Evolutionary conservation across 495 filamentous ascomycete genomes (phyloP).

Genomic region (Lentithecium fluviatile): DNA sequence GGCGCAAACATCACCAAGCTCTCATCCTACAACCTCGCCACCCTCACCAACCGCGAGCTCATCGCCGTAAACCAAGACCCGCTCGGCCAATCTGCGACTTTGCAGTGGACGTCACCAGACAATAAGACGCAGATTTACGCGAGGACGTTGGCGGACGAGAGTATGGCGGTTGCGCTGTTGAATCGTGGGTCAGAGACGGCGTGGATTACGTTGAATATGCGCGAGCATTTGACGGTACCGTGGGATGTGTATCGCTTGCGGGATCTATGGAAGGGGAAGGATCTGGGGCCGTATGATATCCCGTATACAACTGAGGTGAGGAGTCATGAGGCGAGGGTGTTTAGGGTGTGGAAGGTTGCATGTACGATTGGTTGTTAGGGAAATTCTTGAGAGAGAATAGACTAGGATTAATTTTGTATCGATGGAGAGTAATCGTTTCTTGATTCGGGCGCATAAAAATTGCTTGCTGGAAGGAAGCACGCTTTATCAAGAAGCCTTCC

Average conservation of each 20-base stretch:
- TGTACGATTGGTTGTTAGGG: constrained; percentile 18
- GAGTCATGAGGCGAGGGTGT: constrained; percentile 34
- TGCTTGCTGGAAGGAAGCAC: too few species aligned
- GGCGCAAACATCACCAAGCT: constrained; percentile 19
- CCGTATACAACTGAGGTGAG: constrained; percentile 35
- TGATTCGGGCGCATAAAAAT: too few species aligned
- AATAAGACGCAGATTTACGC: constrained; percentile 22
- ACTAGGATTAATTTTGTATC: too few species aligned
- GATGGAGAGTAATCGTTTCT: too few species aligned
- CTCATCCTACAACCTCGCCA: constrained; percentile 17
- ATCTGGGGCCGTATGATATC: constrained; percentile 38
- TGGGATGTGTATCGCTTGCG: constrained; percentile 35
- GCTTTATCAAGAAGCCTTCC: too few species aligned
- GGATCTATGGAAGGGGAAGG: constrained; percentile 36
- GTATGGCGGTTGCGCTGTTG: constrained; percentile 34
- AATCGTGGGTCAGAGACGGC: constrained; percentile 32
- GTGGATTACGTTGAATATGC: constrained; percentile 28
- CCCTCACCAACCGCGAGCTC: constrained; percentile 27
- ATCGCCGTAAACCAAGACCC: constrained; percentile 29
- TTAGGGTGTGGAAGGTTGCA: constrained; percentile 16
- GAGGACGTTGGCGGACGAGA: constrained; percentile 20
- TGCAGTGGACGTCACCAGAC: constrained; percentile 6
- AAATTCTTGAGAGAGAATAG: too few species aligned
- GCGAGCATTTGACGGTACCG: constrained; percentile 27
- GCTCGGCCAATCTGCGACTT: constrained; percentile 9